Base-by-base conservation (phyloP, 192 early-diverging fungal species). In the Coemansia biformis region DNA sequence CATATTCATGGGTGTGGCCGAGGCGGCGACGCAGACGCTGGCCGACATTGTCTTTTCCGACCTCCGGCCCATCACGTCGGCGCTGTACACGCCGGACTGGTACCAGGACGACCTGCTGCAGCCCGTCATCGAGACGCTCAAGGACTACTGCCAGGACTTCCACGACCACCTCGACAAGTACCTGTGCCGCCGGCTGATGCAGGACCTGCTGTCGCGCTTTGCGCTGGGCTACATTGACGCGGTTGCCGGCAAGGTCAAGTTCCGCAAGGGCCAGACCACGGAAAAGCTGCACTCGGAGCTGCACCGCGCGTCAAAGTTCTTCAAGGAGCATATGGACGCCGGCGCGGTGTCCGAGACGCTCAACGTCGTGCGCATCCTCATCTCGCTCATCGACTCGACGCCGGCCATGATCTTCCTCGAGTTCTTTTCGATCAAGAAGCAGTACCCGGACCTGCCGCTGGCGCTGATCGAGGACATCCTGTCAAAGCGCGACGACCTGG, bases 61-160 rank as follows among this genome's bases (percentile, higher is more conserved):
- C 66, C 60, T 91, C 21, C 75, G 78, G 16, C 83, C 86, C 1
- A 86, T 90, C 0, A 78, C 94, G 18, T 52, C 57, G 19, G 78
- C 83, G 50, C 51, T 99, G 10, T 89, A 89, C 58, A 86, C 86
- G 14, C 42, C 76, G 2, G 78, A 83, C n/a, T 99, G 93, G 90
- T 95, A 99, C 77, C 85, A 93, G 37, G 83, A 89, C 24, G 84
- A 90, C 38, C 58, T 92, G 41, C 83, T 99, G 83, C 77, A 81
- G 38, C 72, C 87, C 2, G 83, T 99, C 18, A 82, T 96, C 15
- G 92, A 84, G 46, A 98, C 94, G 15, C 68, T 98, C n/a, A 87
- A 89, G 56, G 96, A 99, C 66, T 98, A 99, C 74, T 85, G 80
- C 52, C 74, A 81, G 24, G 93, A 99, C 57, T 94, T 92, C 53